A percentile compares a stretch with the other conserved stretches of the same genome.
phyloP scores from a whole-genome alignment of 768 basidiomycete genomes.

The Podaxis sp. region DNA sequence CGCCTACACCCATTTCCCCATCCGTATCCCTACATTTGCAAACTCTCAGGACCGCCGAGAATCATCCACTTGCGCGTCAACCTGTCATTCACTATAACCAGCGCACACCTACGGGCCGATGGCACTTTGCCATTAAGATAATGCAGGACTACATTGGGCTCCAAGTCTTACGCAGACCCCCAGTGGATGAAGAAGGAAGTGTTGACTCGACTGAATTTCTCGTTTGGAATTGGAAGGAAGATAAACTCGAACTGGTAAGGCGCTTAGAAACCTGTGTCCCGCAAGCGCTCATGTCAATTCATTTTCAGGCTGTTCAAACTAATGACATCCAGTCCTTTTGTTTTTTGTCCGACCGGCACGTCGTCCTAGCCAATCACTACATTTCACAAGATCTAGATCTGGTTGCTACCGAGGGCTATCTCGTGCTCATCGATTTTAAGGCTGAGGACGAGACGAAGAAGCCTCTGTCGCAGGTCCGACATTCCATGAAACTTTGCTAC shows the following conservation, averaged over 20 bases:
- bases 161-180: slow-evolving; percentile 36
- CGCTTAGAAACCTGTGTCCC: slow-evolving; percentile 2
- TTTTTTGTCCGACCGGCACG: slow-evolving; percentile 40
- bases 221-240: slow-evolving; percentile 71
- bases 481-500: slow-evolving; percentile 39
- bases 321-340: slow-evolving; percentile 38
- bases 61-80: slow-evolving; percentile 43
- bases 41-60: slow-evolving; percentile 42
- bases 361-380: slow-evolving; percentile 34
- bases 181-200: slow-evolving; percentile 22
- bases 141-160: slow-evolving; percentile 53
- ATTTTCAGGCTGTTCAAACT: slow-evolving; percentile 26
- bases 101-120: slow-evolving; percentile 17
- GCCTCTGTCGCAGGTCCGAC: slow-evolving; percentile 29
- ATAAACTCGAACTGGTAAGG: slow-evolving; percentile 47
- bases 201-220: slow-evolving; percentile 40
- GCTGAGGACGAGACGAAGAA: slow-evolving; percentile 28
- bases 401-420: slow-evolving; percentile 22
- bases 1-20: slow-evolving; percentile 18
- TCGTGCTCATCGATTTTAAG: slow-evolving; percentile 40
- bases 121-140: slow-evolving; percentile 54
- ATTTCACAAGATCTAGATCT: slow-evolving; percentile 16
- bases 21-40: slow-evolving; percentile 39
- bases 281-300: slow-evolving; percentile 15
- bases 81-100: slow-evolving; percentile 32